phyloP scores from a whole-genome alignment of 2,329 filamentous ascomycete species.

The Ceratocystis harringtonii region DNA sequence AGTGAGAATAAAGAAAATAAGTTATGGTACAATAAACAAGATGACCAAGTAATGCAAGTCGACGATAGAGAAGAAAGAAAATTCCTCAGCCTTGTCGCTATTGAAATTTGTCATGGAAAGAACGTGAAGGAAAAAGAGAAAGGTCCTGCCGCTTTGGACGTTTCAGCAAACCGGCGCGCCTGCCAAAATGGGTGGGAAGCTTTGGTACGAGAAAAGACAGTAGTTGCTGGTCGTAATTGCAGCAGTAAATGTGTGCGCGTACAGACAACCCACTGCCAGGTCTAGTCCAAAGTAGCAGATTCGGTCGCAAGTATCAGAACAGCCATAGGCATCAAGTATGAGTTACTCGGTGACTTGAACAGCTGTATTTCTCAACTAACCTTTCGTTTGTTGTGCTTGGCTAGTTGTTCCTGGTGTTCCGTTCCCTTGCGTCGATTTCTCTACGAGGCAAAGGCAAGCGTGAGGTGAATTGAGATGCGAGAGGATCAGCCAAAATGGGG shows the following conservation, averaged over 20 bases:
- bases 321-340: no score
- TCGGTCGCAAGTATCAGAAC: neutral
- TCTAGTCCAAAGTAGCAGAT: neutral
- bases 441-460: neutral
- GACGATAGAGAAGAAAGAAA: neutral
- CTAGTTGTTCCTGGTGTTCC: neutral
- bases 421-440: neutral
- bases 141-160: neutral
- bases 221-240: neutral
- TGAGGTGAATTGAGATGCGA: neutral
- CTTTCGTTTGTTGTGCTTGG: neutral
- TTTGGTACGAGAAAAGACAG: neutral
- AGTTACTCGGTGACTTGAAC: neutral
- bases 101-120: neutral
- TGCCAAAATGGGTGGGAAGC: neutral
- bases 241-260: neutral
- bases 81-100: neutral
- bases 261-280: no score
- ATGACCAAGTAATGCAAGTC: neutral
- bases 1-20: neutral
- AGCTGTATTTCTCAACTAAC: neutral
- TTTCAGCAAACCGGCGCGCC: slow-evolving; percentile 4
- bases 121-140: neutral
- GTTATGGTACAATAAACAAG: neutral
- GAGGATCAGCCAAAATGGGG: neutral